Evolutionary conservation across 257 asterid genomes (phyloP).

Genomic region (Gentiana macrophylla): DNA sequence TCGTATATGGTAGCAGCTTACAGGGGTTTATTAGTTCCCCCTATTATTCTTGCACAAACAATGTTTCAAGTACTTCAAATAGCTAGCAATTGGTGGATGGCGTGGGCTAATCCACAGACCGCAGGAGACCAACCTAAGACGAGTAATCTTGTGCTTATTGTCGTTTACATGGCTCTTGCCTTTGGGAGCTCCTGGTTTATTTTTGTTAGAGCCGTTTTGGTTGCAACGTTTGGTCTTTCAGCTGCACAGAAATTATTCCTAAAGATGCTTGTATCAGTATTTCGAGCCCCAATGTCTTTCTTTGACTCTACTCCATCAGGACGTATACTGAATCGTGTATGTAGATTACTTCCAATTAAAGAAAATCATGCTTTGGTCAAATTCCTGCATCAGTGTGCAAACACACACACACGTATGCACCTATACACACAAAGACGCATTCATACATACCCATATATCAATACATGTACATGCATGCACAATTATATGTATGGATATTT

Average conservation of each 20-base stretch:
- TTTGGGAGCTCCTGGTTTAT: slow-evolving; percentile 95
- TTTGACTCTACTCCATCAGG: slow-evolving; percentile 98
- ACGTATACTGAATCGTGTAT: slow-evolving; percentile 87
- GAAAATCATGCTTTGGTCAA: background rate
- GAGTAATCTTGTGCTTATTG: slow-evolving; percentile 63
- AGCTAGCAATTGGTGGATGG: slow-evolving; percentile 99
- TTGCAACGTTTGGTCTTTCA: slow-evolving; percentile 94
- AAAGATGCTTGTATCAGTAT: slow-evolving; percentile 68
- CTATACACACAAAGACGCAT: too few species aligned
- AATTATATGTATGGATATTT: too few species aligned
- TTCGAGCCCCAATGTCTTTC: slow-evolving; percentile 93
- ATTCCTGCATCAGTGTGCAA: too few species aligned
- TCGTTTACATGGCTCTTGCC: slow-evolving; percentile 92
- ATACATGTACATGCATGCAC: too few species aligned
- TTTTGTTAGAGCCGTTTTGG: slow-evolving; percentile 84
- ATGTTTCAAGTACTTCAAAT: slow-evolving; percentile 94
- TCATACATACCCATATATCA: too few species aligned
- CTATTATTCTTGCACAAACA: slow-evolving; percentile 78
- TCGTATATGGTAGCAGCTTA: slow-evolving; percentile 97
- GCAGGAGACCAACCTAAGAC: slow-evolving; percentile 67
- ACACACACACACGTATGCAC: too few species aligned
- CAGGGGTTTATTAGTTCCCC: slow-evolving; percentile 81
- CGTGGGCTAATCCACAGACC: slow-evolving; percentile 99
- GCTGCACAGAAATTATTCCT: slow-evolving; percentile 86
- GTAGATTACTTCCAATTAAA: slow-evolving; percentile 11